Conservation (phyloP, 2,329 filamentous ascomycete species). For the Colletotrichum lini region DNA sequence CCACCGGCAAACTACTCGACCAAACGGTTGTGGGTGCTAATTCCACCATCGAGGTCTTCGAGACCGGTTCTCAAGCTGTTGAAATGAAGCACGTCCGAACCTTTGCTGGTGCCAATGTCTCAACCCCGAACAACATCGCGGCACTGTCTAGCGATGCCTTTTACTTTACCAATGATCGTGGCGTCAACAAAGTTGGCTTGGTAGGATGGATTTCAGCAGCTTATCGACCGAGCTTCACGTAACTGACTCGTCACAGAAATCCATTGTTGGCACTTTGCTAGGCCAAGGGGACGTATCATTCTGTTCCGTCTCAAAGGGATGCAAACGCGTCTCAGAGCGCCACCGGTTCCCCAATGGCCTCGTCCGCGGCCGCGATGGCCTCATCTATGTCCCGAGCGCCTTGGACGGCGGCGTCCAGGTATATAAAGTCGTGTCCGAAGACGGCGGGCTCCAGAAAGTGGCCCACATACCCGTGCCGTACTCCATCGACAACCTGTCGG, state of each 20-base stretch:
- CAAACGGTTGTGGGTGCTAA: constrained; percentile 74
- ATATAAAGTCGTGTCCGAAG: constrained; percentile 23
- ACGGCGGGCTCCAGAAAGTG: constrained; percentile 42
- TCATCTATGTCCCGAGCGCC: constrained; percentile 51
- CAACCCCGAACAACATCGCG: constrained; percentile 47
- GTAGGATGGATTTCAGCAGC: constrained; percentile 23
- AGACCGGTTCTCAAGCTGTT: constrained; percentile 36
- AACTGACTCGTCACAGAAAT: constrained; percentile 31
- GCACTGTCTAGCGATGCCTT: constrained; percentile 43
- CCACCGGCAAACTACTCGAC: constrained; percentile 65
- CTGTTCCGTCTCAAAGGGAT: constrained; percentile 45
- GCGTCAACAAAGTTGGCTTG: constrained; percentile 43
- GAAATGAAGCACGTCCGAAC: constrained; percentile 47
- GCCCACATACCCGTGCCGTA: constrained; percentile 44
- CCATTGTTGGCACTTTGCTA: constrained; percentile 45
- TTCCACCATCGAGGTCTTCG: constrained; percentile 63
- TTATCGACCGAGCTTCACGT: not conserved
- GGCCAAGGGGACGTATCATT: constrained; percentile 48
- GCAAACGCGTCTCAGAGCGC: constrained; percentile 44
- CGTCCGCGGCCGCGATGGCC: constrained; percentile 44
- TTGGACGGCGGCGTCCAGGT: constrained; percentile 45
- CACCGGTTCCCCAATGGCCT: constrained; percentile 53
- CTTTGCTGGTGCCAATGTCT: constrained; percentile 42
- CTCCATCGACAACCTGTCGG: constrained; percentile 48
- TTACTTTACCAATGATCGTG: constrained; percentile 48